Evolutionary conservation across 2,329 filamentous ascomycete genomes (phyloP).

Genomic region (Talaromyces sp.): DNA sequence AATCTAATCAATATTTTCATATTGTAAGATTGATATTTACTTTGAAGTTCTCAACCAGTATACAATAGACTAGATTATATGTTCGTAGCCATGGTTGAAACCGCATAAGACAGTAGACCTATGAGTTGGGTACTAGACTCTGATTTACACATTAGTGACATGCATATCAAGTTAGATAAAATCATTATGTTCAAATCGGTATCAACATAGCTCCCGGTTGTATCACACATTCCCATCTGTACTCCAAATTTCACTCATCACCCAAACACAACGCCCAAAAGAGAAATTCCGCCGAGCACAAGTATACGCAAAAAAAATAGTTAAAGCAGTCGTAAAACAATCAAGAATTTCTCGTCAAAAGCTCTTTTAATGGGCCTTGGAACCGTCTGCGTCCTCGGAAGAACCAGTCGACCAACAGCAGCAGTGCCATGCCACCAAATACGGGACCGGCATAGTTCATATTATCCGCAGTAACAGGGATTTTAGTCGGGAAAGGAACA

Average conservation of each 20-base stretch:
- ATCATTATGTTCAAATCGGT: no score
- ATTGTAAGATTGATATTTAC: not conserved
- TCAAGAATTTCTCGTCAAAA: not conserved
- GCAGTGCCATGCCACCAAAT: conserved; percentile 19
- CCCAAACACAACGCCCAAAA: not conserved
- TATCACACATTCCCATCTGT: not conserved
- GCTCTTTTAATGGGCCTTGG: conserved; percentile 7
- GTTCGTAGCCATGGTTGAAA: not conserved
- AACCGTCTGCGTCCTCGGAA: conserved; percentile 6
- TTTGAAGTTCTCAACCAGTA: not conserved
- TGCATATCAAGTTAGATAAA: not conserved
- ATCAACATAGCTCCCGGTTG: no score
- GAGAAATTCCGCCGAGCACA: not conserved
- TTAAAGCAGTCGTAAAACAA: not conserved
- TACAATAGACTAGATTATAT: not conserved
- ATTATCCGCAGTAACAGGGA: conserved; percentile 29
- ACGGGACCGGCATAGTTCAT: conserved; percentile 37
- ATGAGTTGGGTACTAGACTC: not conserved
- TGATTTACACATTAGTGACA: not conserved
- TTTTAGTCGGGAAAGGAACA: conserved; percentile 19
- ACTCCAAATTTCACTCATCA: not conserved
- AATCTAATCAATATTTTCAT: not conserved
- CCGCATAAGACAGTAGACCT: not conserved
- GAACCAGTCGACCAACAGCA: conserved; percentile 11
- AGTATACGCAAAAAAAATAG: not conserved